Evolutionary conservation across 441 rosid genomes (phyloP), one percentile per base, ranked within the genome.

Genomic region (Jatropha podagrica): DNA sequence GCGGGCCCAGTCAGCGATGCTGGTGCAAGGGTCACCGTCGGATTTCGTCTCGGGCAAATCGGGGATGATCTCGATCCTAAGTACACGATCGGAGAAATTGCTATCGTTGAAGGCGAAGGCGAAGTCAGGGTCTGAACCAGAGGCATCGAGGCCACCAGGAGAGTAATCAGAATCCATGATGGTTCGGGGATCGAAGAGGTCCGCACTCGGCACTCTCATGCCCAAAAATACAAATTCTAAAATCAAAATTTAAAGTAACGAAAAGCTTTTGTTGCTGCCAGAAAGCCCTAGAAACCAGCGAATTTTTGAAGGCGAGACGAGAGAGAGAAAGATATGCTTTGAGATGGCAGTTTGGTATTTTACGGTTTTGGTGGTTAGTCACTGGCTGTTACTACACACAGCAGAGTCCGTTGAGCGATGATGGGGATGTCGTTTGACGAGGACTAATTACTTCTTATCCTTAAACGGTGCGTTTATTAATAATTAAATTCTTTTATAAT

Each of bases 51-150:
- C 94, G 2, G 89, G 77, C 38, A 86, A 79, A 0, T 85, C 93
- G 11, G 86, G 89, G 81, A 92, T 83, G 82, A 96, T 88, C 87
- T 93, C 98, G 82, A 95, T 93, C 85, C 84, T 86, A 17, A 95
- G 90, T 68, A 91, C 80, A 49, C 98, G 86, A 74, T 93, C 99
- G 59, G 98, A 96, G 87, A 96, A 96, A 70, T 95, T 95, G 68
- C 96, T 88, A 59, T 95, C 97, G 73, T 95, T 90, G 83, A 95
- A 93, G n/a, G 99, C 99, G 77, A 96, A 96, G 15, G 88, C 98
- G 67, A 94, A 96, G 81, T 91, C 89, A 0, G 89, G 88, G 64
- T 94, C 95, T 38, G 95, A 80, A n/a, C 80, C 71, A 3, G 90
- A 82, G 0, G 78, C 75, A 10, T 74, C 69, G 68, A 61, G 67